Conservation (phyloP, 768 basidiomycete genomes). For the Panellus pusillus region DNA sequence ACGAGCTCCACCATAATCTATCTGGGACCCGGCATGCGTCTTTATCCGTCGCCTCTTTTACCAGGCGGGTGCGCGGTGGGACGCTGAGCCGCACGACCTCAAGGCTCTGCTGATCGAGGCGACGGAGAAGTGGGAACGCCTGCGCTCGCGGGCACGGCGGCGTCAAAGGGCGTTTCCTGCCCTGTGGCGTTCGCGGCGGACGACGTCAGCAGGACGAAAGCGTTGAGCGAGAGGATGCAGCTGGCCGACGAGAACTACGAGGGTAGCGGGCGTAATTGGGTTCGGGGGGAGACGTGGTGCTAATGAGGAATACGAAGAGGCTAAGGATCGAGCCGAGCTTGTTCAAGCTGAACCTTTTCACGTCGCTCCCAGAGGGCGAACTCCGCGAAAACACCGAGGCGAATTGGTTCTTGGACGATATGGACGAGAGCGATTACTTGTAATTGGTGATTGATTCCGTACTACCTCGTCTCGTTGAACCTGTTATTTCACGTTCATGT, state of each 20-base stretch:
- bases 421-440: constrained; percentile 49
- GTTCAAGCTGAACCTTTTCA: constrained; percentile 36
- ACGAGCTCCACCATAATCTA: constrained; percentile 37
- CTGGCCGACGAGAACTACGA: constrained; percentile 35
- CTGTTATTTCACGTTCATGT: too few species aligned
- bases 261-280: constrained; percentile 29
- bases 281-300: constrained; percentile 43
- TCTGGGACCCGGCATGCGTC: constrained; percentile 36
- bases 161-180: constrained; percentile 35
- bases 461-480: too few species aligned
- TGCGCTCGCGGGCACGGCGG: constrained; percentile 30
- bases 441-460: constrained; percentile 21
- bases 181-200: constrained; percentile 47
- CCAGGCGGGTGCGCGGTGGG: constrained; percentile 47
- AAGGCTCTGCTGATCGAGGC: constrained; percentile 47
- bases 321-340: constrained; percentile 33
- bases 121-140: constrained; percentile 39
- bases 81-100: constrained; percentile 49
- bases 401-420: constrained; percentile 50
- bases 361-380: constrained; percentile 32
- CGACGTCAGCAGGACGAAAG: constrained; percentile 43
- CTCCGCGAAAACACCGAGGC: constrained; percentile 35
- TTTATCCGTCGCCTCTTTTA: constrained; percentile 44
- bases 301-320: constrained; percentile 39
- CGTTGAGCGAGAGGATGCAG: constrained; percentile 41